Evolutionary conservation across 352 stramenopile species (phyloP), one percentile per base, ranked within the genome.

Genomic region (Globisporangium lucens): DNA sequence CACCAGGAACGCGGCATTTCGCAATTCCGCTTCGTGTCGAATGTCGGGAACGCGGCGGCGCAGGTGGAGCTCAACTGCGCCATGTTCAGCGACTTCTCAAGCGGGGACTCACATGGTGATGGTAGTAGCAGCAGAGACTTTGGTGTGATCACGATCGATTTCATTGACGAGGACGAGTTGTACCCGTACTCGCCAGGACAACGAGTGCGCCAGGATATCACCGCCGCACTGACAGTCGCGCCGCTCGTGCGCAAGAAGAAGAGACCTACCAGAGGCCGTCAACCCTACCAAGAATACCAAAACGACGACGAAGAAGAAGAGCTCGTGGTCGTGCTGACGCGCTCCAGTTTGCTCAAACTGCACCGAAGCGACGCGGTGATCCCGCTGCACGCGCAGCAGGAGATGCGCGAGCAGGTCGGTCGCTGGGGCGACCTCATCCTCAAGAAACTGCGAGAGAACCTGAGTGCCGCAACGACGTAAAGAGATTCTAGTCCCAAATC

Each of bases 141-240:
- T 49, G 79, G 69, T 1, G 56, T 88, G 1, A 57, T 82, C 0
- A 61, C 69, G 0, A 76, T 69, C 0, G 75, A 88, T 55, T 81
- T 67, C 29, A 75, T 88, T 3, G 71, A 88, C 62, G 24, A 78
- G 9, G 79, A 88, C 59, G 79, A 88, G 15, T 59, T 80, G 51
- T 65, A 80, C 36, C 77, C 75, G 24, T 85, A 82, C 47, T 27
- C 72, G 0, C 66, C 75, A 0, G 52, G 70, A 8, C 58, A 68
- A 9, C 63, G 70, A 35, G 51, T 80, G 36, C 74, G 74, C 9
- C 63, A 76, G 24, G 73, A 82, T 35, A 29, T 78, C 17, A 73
- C 66, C 4, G 73, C 73, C 1, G 56, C 56, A 8, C 33, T 75
- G 2, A 27, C 35, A 17, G n/a, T 78, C 24, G 61, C 71, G 17